phyloP scores from a whole-genome alignment of 2,329 filamentous ascomycete species.

The Leptographium lundbergii region DNA sequence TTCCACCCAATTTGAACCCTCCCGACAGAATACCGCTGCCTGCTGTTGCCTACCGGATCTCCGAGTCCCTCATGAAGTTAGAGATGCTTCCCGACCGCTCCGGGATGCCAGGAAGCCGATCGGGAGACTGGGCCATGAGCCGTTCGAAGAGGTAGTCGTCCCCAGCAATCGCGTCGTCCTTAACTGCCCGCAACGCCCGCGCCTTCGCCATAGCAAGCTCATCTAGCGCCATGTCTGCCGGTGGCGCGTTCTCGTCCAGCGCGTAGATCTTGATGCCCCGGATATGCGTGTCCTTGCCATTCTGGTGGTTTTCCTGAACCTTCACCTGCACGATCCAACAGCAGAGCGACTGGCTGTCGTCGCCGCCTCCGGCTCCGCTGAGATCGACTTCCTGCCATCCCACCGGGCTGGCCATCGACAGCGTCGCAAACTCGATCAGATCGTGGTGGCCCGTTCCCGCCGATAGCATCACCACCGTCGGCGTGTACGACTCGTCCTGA shows the following conservation, averaged over 20 bases:
- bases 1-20: not conserved
- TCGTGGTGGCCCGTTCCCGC: constrained; percentile 88
- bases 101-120: constrained; percentile 18
- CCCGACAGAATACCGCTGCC: not conserved
- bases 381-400: constrained; percentile 84
- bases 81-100: constrained; percentile 20
- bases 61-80: constrained; percentile 28
- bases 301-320: constrained; percentile 94
- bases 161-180: constrained; percentile 16
- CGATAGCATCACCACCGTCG: constrained; percentile 78
- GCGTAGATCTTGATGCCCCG: constrained; percentile 80
- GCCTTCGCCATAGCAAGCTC: constrained; percentile 21
- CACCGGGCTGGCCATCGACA: constrained; percentile 64
- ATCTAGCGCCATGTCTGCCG: constrained; percentile 20
- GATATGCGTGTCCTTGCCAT: constrained; percentile 97
- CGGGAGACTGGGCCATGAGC: constrained; percentile 16
- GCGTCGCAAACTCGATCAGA: constrained; percentile 72
- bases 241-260: constrained; percentile 36
- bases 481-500: constrained; percentile 91
- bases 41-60: constrained; percentile 22
- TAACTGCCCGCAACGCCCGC: constrained; percentile 16
- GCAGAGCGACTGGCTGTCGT: constrained; percentile 61
- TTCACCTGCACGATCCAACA: constrained; percentile 85
- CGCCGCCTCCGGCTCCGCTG: constrained; percentile 39
- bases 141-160: constrained; percentile 22